Base-by-base conservation (phyloP, 2,329 filamentous ascomycete species). In the Penicillium sp. region DNA sequence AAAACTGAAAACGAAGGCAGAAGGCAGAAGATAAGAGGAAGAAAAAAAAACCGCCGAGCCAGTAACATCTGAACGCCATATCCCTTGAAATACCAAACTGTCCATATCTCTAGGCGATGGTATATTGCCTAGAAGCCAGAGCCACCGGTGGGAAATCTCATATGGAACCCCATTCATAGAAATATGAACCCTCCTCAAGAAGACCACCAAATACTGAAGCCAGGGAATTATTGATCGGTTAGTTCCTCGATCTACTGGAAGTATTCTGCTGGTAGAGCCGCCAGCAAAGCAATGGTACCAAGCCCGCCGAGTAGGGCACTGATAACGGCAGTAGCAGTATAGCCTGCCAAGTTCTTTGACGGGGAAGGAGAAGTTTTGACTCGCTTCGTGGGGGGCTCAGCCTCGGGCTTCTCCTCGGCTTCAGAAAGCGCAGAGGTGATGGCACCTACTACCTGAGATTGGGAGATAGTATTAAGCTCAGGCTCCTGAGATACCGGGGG, bases 261-360 rank as follows among this genome's bases (percentile, higher is more conserved):
- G 57, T 70, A 77, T 45, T 76, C 72, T 5, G 69, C 62, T 7
- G 75, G 75, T 12, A 78, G 65, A 20, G 74, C 66, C 10, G 74
- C 73, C 37, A 78, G 64, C 15, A 69, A 60, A 34, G 69, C 65
- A 33, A 78, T 66, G 13, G 73, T 73, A 18, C 74, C 69, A 27
- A 77, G 61, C 5, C 73, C 69, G 42, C 75, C 75, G 36, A 75
- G 65, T 13, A 75, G 51, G 29, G 72, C 73, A 20, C 75, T 74
- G 4, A 72, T 54, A 2, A 73, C 50, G 21, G 75, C 73, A 23
- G 69, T 71, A 17, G 69, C 67, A 24, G 71, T 72, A 59, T 77
- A 71, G 47, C 67, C 70, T 40, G 63, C 59, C 20, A 76, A 46
- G 20, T 44, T 64, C 8, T 48, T 46, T 20, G 58, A 54, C 2